Evolutionary conservation across 1,284 basidiomycete species (phyloP).

Genomic region (Sporisorium reilianum): DNA sequence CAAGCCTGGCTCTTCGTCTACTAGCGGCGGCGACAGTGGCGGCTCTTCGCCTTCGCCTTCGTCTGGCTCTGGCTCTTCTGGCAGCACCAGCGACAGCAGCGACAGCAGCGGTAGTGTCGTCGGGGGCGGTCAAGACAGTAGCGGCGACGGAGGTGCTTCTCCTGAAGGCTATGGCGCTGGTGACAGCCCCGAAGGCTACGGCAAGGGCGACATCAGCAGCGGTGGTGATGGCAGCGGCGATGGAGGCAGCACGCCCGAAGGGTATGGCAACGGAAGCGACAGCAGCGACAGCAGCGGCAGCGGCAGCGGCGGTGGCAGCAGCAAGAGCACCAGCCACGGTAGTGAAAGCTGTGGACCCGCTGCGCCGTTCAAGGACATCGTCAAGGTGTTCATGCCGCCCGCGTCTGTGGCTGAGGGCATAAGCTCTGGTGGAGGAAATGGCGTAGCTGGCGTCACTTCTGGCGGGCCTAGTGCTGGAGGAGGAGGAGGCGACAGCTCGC

Average conservation of each 20-base stretch:
- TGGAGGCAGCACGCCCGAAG: not conserved
- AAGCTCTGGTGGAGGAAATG: constrained; percentile 14
- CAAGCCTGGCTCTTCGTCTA: not conserved
- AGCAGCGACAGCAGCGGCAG: not conserved
- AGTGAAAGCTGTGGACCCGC: constrained; percentile 12
- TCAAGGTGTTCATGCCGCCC: constrained; percentile 25
- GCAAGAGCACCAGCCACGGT: not conserved
- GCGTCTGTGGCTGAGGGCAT: not conserved
- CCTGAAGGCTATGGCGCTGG: too few species aligned
- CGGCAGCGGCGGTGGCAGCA: not conserved
- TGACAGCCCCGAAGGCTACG: not conserved
- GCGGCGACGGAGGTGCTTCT: not conserved
- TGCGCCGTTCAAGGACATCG: constrained; percentile 19
- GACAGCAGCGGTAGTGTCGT: not conserved
- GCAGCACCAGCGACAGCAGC: not conserved
- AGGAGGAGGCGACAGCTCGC: not conserved
- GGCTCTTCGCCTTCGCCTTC: not conserved
- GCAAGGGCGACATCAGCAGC: not conserved
- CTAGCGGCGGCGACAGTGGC: not conserved
- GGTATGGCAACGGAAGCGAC: not conserved
- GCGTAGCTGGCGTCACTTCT: constrained; percentile 8
- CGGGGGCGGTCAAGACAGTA: not conserved
- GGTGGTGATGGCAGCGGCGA: not conserved
- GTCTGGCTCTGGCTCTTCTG: not conserved
- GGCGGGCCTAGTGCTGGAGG: constrained; percentile 7